Percentiles rank a stretch among this genome's conserved stretches.
phyloP scores from a whole-genome alignment of 352 stramenopile genomes.

The Phytophthora pinifolia region DNA sequence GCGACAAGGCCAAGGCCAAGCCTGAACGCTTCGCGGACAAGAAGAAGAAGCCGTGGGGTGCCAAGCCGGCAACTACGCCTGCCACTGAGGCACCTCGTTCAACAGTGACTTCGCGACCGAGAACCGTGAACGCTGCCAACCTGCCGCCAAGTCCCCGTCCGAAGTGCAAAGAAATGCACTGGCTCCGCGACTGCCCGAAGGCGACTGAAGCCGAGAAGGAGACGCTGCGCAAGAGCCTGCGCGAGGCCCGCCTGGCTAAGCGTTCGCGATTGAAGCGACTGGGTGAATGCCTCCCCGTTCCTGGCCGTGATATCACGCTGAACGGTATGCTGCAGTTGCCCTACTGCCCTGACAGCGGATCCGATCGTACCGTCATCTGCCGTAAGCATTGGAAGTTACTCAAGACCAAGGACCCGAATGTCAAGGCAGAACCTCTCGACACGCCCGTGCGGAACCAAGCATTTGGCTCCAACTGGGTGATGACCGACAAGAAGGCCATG shows the following conservation, averaged over 20 bases:
- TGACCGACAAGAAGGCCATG: background rate
- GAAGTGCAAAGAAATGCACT: conserved; percentile 16
- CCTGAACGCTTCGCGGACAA: background rate
- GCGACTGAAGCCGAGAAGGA: background rate
- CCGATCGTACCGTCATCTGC: conserved; percentile 4
- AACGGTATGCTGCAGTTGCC: conserved; percentile 10
- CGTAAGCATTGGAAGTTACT: background rate
- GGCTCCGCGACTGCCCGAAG: conserved; percentile 4
- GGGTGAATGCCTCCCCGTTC: background rate
- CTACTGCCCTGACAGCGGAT: conserved; percentile 15
- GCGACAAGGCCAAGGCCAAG: background rate
- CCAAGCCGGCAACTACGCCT: background rate
- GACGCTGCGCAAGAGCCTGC: too few relatives aligned
- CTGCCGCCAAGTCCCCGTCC: conserved; percentile 2
- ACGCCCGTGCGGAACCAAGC: background rate
- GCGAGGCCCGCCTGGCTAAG: too few relatives aligned
- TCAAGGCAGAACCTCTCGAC: background rate
- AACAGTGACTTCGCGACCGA: background rate
- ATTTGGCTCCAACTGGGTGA: background rate
- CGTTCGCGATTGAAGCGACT: conserved; percentile 2
- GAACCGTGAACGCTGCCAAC: background rate
- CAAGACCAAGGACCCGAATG: background rate
- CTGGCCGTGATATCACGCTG: background rate
- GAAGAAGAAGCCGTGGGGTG: background rate
- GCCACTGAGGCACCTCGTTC: too few relatives aligned